phyloP scores from a whole-genome alignment of 768 basidiomycete species.

The Lactifluus pinguis region DNA sequence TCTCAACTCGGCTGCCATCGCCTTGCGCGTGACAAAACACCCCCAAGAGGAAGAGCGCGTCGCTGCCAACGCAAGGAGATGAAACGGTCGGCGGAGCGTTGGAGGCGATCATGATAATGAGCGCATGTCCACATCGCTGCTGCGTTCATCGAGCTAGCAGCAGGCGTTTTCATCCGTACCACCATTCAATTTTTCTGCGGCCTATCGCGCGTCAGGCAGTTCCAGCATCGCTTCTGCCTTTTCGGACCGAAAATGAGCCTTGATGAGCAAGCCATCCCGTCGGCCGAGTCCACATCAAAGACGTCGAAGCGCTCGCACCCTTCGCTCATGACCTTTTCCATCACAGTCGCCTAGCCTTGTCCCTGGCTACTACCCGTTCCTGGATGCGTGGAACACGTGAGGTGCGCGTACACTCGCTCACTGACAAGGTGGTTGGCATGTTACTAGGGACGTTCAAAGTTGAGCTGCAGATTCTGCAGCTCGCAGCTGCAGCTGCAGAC shows the following conservation, averaged over 20 bases:
- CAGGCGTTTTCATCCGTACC: slow-evolving; percentile 13
- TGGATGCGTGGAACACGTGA: slow-evolving; percentile 55
- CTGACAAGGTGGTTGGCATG: slow-evolving; percentile 75
- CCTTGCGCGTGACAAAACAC: slow-evolving; percentile 29
- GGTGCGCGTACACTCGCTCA: slow-evolving; percentile 74
- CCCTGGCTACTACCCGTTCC: slow-evolving; percentile 33
- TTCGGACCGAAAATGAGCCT: slow-evolving; percentile 16
- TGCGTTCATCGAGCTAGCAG: slow-evolving; percentile 20
- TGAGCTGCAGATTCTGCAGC: no score
- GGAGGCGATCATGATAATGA: slow-evolving; percentile 29
- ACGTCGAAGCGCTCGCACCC: slow-evolving; percentile 29
- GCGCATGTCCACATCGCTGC: slow-evolving; percentile 45
- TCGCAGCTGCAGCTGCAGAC: no score
- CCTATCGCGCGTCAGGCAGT: not conserved
- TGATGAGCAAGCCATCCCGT: slow-evolving; percentile 21
- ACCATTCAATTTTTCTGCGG: slow-evolving; percentile 23
- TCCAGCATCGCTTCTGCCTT: not conserved
- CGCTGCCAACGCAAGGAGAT: slow-evolving; percentile 39
- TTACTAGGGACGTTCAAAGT: no score
- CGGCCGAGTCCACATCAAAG: slow-evolving; percentile 21
- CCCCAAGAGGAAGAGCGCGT: slow-evolving; percentile 30
- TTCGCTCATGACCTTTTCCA: slow-evolving; percentile 33
- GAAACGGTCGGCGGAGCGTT: slow-evolving; percentile 30
- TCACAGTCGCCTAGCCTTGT: slow-evolving; percentile 36
- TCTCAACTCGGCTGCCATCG: slow-evolving; percentile 48